Evolutionary conservation across 495 filamentous ascomycete species (phyloP).

Genomic region (Podospora didyma): DNA sequence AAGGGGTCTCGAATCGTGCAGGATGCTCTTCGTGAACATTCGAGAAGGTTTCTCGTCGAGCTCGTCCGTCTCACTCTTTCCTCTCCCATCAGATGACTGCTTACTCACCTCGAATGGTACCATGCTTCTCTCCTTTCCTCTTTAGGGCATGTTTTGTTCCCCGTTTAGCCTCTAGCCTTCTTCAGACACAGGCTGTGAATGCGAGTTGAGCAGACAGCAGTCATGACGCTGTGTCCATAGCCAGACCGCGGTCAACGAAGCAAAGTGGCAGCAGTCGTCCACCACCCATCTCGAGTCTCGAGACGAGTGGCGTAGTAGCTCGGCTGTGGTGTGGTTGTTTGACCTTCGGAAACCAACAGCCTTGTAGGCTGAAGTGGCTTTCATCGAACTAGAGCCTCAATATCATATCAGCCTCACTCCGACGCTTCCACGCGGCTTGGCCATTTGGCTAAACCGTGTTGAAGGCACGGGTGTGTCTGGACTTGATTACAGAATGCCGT

Average conservation of each 20-base stretch:
- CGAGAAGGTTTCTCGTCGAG: slow-evolving; percentile 2
- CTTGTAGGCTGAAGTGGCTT: slow-evolving; percentile 4
- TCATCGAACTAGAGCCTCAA: neutral
- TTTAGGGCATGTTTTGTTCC: slow-evolving; percentile 2
- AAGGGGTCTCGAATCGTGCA: neutral
- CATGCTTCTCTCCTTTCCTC: neutral
- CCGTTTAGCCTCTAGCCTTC: slow-evolving; percentile 5
- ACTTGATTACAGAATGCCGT: neutral
- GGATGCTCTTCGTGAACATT: neutral
- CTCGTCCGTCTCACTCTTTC: neutral
- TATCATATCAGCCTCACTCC: neutral
- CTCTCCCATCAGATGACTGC: neutral
- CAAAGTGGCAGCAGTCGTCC: neutral
- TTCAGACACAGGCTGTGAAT: slow-evolving; percentile 8
- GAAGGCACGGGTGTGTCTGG: neutral
- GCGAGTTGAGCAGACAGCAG: neutral
- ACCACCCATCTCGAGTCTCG: neutral
- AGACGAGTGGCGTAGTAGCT: neutral
- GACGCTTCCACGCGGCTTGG: neutral
- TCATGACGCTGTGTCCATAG: neutral
- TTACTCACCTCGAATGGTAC: neutral
- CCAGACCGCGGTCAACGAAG: neutral
- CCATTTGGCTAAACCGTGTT: neutral
- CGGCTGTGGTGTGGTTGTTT: slow-evolving; percentile 1
- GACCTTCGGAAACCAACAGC: neutral